A percentile compares a stretch with the other conserved stretches of the same genome.
Conservation (phyloP, 1,139 yeast species). For the Diutina rugosa region DNA sequence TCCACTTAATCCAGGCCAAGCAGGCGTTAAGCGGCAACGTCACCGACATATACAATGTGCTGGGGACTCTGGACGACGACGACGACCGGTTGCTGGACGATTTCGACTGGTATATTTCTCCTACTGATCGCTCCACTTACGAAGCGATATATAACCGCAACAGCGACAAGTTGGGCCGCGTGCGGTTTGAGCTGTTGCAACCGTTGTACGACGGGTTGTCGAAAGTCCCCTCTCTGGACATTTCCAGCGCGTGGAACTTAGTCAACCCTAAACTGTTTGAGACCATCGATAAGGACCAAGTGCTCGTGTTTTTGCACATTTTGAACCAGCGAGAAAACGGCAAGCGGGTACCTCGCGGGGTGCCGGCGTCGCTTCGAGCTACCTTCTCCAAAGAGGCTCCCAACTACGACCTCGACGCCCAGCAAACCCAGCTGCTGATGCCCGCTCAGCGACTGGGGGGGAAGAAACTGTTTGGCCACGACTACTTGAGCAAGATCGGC, state of each 20-base stretch:
- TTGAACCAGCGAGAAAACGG: conserved; percentile 85
- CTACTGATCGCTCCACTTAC: conserved; percentile 67
- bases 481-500: conserved; percentile 27
- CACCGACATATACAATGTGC: conserved; percentile 7
- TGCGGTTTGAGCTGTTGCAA: conserved; percentile 57
- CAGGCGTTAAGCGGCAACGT: conserved; percentile 38
- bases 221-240: conserved; percentile 71
- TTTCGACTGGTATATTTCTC: conserved; percentile 95
- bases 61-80: conserved; percentile 26
- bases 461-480: conserved; percentile 24
- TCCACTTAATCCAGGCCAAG: conserved; percentile 73
- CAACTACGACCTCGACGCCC: conserved; percentile 45
- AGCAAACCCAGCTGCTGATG: conserved; percentile 12
- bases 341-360: conserved; percentile 78
- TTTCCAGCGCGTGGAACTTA: conserved; percentile 90
- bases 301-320: conserved; percentile 78
- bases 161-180: conserved; percentile 73
- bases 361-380: conserved; percentile 87
- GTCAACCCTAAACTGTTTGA: conserved; percentile 83
- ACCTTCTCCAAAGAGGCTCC: conserved; percentile 83
- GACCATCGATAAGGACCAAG: conserved; percentile 89
- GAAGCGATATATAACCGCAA: conserved; percentile 68
- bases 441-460: conserved; percentile 9
- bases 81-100: conserved; percentile 47
- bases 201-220: conserved; percentile 57